phyloP scores from a whole-genome alignment of 2,329 filamentous ascomycete genomes.

The Clonostachys byssicola region DNA sequence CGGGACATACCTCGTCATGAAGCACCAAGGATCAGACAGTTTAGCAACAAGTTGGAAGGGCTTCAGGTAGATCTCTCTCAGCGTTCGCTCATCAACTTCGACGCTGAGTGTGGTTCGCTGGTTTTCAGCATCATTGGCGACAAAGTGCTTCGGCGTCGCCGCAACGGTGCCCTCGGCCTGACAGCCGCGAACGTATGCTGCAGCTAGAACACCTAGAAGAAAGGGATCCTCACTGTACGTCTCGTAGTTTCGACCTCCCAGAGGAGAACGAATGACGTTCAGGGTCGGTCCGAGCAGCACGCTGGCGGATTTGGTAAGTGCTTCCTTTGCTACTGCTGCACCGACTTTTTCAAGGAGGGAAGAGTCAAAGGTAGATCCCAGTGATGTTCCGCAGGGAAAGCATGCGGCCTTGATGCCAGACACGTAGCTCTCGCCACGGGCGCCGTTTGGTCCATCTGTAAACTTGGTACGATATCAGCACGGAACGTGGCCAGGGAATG shows the following conservation, averaged over 20 bases:
- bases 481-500: too few relatives aligned
- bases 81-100: slow-evolving; percentile 16
- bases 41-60: slow-evolving; percentile 39
- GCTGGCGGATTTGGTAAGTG: slow-evolving; percentile 59
- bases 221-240: slow-evolving; percentile 42
- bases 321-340: slow-evolving; percentile 50
- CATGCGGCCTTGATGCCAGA: slow-evolving; percentile 16
- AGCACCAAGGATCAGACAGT: slow-evolving; percentile 30
- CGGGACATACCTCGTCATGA: slow-evolving; percentile 37
- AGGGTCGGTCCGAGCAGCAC: slow-evolving; percentile 56
- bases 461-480: neutral
- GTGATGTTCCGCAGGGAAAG: slow-evolving; percentile 4
- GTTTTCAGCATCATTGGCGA: slow-evolving; percentile 33
- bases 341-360: slow-evolving; percentile 54
- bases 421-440: neutral
- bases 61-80: slow-evolving; percentile 33
- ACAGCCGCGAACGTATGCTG: slow-evolving; percentile 35
- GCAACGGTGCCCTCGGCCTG: slow-evolving; percentile 31
- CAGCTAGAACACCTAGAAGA: slow-evolving; percentile 35
- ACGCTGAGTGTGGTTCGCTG: slow-evolving; percentile 19
- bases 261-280: slow-evolving; percentile 53
- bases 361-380: slow-evolving; percentile 61
- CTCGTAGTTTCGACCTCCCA: slow-evolving; percentile 44
- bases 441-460: neutral
- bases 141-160: slow-evolving; percentile 41